Percentiles rank a stretch among this genome's conserved stretches.
These are phyloP conservation scores for Termitomyces sp. DNA, from an alignment of 768 basidiomycete species.

Conservation along the genomic window DNA sequence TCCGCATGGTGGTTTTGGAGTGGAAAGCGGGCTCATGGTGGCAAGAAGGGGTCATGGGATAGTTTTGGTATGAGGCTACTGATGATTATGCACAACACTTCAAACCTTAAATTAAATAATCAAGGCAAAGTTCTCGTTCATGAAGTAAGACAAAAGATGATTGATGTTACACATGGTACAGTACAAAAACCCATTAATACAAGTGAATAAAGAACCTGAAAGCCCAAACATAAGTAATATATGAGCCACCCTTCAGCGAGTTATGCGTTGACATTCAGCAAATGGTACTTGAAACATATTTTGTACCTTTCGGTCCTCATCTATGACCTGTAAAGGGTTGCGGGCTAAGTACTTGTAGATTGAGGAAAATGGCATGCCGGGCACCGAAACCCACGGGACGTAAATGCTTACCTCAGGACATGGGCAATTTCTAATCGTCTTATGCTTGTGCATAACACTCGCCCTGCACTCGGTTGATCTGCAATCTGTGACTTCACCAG, in stretches of 20 bases:
- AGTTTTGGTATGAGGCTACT: too few relatives aligned
- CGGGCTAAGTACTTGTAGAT: not conserved
- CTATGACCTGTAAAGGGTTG: slow-evolving; percentile 29
- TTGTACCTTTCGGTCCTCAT: slow-evolving; percentile 39
- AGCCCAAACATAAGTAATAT: not conserved
- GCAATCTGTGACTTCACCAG: slow-evolving; percentile 41
- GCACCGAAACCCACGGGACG: not conserved
- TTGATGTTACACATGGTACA: slow-evolving; percentile 4
- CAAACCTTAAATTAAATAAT: too few relatives aligned
- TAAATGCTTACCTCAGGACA: slow-evolving; percentile 33
- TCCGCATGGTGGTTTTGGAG: too few relatives aligned
- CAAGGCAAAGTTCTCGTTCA: not conserved
- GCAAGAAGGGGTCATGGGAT: too few relatives aligned
- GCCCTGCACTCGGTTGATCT: slow-evolving; percentile 33
- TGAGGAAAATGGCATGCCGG: not conserved
- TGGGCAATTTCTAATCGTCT: slow-evolving; percentile 35
- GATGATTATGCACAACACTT: not conserved
- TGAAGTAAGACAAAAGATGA: not conserved
- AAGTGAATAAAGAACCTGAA: not conserved
- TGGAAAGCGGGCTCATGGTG: too few relatives aligned
- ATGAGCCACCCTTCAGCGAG: slow-evolving; percentile 24
- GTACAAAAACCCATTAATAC: slow-evolving; percentile 11
- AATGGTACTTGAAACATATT: slow-evolving; percentile 44
- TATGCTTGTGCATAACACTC: slow-evolving; percentile 40
- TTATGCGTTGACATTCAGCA: slow-evolving; percentile 34